Conservation (phyloP, 2,329 filamentous ascomycete genomes). For the Cordyceps fumosorosea region DNA sequence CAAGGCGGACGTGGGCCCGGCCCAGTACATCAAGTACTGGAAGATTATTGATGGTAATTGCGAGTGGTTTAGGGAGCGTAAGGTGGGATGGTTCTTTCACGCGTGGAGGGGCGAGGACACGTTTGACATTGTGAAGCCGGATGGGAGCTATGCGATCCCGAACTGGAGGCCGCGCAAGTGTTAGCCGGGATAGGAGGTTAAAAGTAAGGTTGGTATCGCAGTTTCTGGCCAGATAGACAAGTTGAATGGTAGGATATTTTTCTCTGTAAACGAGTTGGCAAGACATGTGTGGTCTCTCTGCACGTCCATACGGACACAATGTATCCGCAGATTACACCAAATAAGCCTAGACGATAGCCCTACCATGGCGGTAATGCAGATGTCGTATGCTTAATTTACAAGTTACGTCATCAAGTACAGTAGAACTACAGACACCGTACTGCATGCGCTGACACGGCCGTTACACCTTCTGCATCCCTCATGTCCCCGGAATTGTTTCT, state of each 20-base stretch:
- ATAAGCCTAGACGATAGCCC: no score
- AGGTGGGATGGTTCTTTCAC: slow-evolving; percentile 19
- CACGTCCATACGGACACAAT: no score
- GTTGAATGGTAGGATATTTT: no score
- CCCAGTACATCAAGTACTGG: slow-evolving; percentile 17
- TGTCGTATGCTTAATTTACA: not conserved
- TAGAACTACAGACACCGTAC: no score
- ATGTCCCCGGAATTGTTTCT: not conserved
- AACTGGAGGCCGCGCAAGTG: slow-evolving; percentile 17
- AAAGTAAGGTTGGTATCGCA: no score
- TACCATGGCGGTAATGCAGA: no score
- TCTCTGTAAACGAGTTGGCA: no score
- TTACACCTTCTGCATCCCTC: no score
- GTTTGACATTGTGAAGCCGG: slow-evolving; percentile 16
- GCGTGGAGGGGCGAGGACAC: slow-evolving; percentile 17
- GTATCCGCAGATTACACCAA: no score
- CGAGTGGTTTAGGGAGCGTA: slow-evolving; percentile 16
- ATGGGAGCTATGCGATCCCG: slow-evolving; percentile 17
- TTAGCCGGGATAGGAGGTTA: not conserved
- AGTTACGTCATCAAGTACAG: not conserved
- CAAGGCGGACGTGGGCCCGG: slow-evolving; percentile 14
- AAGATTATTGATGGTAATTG: slow-evolving; percentile 18
- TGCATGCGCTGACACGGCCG: no score
- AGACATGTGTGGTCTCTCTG: no score
- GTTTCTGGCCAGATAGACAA: no score